Evolutionary conservation across 2,329 filamentous ascomycete genomes (phyloP), one percentile per base, ranked within the genome.

Genomic region (Alternaria consortialis): DNA sequence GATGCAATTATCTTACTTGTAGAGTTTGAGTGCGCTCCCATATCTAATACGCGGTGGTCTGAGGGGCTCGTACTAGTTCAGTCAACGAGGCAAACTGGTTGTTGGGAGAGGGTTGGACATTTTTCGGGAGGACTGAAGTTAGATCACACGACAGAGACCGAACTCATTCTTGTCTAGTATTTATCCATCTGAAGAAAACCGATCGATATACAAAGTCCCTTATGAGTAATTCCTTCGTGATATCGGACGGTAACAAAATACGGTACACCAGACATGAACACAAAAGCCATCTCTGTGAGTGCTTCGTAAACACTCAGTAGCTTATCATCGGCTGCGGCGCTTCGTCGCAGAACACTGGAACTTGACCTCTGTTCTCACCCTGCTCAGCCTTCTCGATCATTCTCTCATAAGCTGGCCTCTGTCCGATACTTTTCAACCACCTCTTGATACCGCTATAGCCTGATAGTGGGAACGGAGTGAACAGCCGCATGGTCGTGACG

Each of bases 401-500:
- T n/a, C 9, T 39, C 15, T 4, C 17, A n/a, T 39, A 39, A 17
- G 36, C 36, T n/a, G 36, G 36, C 1, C 36, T 17, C 7, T 17
- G n/a, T 9, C 11, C 8, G 36, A 39, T 7, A 3, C 17, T 39
- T 17, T 39, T n/a, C n/a, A 39, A 12, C 36, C 36, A 39, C n/a
- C 36, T 39, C 36, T 39, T 39, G n/a, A 39, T 39, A 39, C 36
- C 36, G 36, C 36, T 39, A 11, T 39, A 39, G n/a, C 36, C 36
- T 7, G n/a, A 17, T 4, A 39, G 7, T 9, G 36, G n/a, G n/a
- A 39, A 39, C 13, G 36, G 36, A 17, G n/a, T 39, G 37, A 47
- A 39, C 44, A 81, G 80, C 17, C 88, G 79, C 79, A 86, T 82
- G 2, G 87, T 90, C 1, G 87, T 89, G n/a, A 90, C 74, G 5